Conservation (phyloP, 2,329 filamentous ascomycete species). For the Pseudogymnoascus sp. region DNA sequence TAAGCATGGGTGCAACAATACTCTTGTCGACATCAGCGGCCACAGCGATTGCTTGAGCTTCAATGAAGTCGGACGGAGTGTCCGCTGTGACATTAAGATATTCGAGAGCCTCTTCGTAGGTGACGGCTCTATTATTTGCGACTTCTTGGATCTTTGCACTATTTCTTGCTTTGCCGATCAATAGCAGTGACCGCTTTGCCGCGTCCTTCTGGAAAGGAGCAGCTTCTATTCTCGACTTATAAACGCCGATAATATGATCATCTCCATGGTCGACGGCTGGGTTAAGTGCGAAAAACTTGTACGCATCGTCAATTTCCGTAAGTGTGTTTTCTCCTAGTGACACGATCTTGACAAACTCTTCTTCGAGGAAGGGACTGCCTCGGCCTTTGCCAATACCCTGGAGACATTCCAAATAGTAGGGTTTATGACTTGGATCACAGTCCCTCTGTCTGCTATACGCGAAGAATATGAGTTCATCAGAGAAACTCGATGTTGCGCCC, state of each 20-base stretch:
- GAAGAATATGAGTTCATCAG: constrained; percentile 53
- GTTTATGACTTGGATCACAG: constrained; percentile 39
- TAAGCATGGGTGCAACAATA: constrained; percentile 26
- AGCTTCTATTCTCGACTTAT: constrained; percentile 52
- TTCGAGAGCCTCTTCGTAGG: constrained; percentile 56
- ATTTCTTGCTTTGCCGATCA: constrained; percentile 51
- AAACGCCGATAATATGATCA: constrained; percentile 55
- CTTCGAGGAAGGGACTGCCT: constrained; percentile 47
- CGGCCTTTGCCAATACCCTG: constrained; percentile 47
- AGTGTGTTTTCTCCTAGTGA: constrained; percentile 52
- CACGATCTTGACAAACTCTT: constrained; percentile 50
- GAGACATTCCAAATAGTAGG: constrained; percentile 63
- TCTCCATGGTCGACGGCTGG: constrained; percentile 42
- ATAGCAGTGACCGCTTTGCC: constrained; percentile 48
- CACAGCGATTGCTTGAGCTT: constrained; percentile 28
- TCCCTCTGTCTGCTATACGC: constrained; percentile 54
- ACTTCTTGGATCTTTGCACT: constrained; percentile 53
- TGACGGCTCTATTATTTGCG: constrained; percentile 50
- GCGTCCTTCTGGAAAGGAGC: constrained; percentile 48
- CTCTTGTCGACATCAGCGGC: constrained; percentile 25
- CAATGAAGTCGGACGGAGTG: constrained; percentile 27
- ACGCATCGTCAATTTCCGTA: constrained; percentile 51
- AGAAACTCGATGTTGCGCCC: constrained; percentile 56
- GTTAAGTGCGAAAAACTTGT: constrained; percentile 51
- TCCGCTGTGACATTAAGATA: constrained; percentile 45